Base-by-base conservation (phyloP, 495 filamentous ascomycete genomes). In the Aspergillus olivimuriae region DNA sequence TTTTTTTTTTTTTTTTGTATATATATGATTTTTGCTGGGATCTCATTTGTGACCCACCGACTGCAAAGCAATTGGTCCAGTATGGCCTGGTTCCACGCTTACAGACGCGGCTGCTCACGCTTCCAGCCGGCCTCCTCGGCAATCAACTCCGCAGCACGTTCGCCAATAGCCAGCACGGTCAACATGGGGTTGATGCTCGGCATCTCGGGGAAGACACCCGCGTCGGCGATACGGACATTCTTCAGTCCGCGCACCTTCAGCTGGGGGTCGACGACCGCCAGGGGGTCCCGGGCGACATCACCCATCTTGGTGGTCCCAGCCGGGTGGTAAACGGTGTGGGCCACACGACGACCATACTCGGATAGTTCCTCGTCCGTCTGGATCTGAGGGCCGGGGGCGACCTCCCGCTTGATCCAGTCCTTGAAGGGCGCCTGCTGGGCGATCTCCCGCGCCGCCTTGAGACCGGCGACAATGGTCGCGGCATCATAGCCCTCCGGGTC, bases 261-360 rank as follows among this genome's bases (percentile, higher is more conserved):
- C 44, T 73, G 53, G 16, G 60, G 57, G 54, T 84, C 77, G n/a
- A 84, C 81, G 14, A 84, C 81, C 8, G 78, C 86, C 62, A 82
- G 58, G 26, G 69, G 67, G 51, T 90, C 83, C 24, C 67, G 70
- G 11, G 56, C 55, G 8, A 78, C 60, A 58, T 86, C 76, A 15
- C 87, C 87, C 87, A 92, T 92, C 72, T 86, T 89, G 38, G 87
- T 89, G 19, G 87, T 92, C 39, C 87, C 86, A 22, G 83, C 83
- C 0, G 87, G 87, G 60, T 92, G 87, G 59, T 92, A 92, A 4
- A 92, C 86, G 1, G 86, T 92, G 58, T 90, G 86, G 11, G 86
- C 86, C 2, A 78, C 85, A 21, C 73, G 75, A 23, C 86, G 72
- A 21, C 78, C 84, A 58, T 89, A 89, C 68, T 87, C 80, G 47